Evolutionary conservation across 441 rosid species (phyloP), one percentile per base, ranked within the genome.

Genomic region (Jatropha multifida): DNA sequence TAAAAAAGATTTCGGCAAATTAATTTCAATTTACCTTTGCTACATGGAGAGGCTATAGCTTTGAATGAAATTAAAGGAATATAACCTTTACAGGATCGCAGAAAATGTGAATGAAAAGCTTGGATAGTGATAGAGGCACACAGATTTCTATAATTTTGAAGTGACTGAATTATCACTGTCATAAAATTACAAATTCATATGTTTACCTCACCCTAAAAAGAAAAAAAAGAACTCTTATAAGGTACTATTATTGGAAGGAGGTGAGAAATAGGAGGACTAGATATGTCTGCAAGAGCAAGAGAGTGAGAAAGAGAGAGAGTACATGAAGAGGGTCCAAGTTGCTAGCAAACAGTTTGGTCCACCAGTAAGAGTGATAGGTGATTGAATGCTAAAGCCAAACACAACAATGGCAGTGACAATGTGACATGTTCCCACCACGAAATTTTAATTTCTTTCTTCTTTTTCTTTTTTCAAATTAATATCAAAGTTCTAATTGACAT

Each of bases 111-210:
- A 26, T 11, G n/a, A 52, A 68, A 61, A 15, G 7, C 9, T 67
- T 26, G 75, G 78, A 81, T 37, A 71, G 84, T 68, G 80, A 81
- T 58, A 44, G 76, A 68, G 71, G 85, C 83, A 79, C 83, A 74
- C 83, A 15, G 76, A 81, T 79, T 27, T 78, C 82, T 68, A 79
- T 69, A 51, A 71, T 49, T 68, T 65, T 55, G 5, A 58, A 65
- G 13, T 23, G 72, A 64, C 59, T 71, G 83, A 74, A 79, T 74
- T 37, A 72, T 82, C 79, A 56, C 63, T 76, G 42, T 72, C 83
- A 56, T 71, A 71, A 74, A 41, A 8, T 32, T 32, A 44, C 48
- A 44, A 44, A 44, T 11, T 1, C 48, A 44, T 4, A 44, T 44
- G 52, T 27, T 32, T 32, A 32, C 32, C 32, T 32, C 32, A 32